Base-by-base conservation (phyloP, 2,329 filamentous ascomycete genomes). In the Colletotrichum sp. region DNA sequence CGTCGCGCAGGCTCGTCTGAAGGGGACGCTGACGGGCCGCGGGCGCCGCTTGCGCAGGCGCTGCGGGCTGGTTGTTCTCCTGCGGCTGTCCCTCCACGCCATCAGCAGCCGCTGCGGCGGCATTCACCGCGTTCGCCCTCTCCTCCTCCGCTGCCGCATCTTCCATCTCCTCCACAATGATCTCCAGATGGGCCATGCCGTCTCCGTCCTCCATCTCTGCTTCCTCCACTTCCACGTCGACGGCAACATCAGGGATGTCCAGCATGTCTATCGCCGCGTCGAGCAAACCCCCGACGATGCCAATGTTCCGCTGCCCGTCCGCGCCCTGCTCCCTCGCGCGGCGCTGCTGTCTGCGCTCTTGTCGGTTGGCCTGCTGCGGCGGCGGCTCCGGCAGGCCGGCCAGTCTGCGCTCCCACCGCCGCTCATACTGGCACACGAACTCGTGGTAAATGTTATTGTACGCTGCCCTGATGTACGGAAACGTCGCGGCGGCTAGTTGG, bases 381-480 rank as follows among this genome's bases (percentile, higher is more conserved):
- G 70, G 71, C 13, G 71, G 68, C 24, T 79, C 79, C 8, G 79
- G 77, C 3, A 86, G 81, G 2, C 87, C 86, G n/a, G 84, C 80
- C 38, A 91, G 83, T 48, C 85, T 82, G 68, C 85, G 79, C 80
- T 90, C 89, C 34, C 91, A 87, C 36, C 83, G 86, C 55, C 82
- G 83, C 79, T 92, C 89, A 30, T 89, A 85, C 1, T 83, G 82
- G 10, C 85, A 84, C 32, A 89, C 85, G 28, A 90, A 79, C 65
- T 85, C 84, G 32, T 84, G 85, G 79, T 89, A 88, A 4, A 90
- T 55, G 68, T 84, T 84, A 75, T 85, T 84, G 79, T 92, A 90
- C 10, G 87, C 77, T 56, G 83, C 83, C 38, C 84, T 84, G 5
- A 87, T 80, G 58, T 86, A 86, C 0, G 90, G 90, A 76, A 90